Conservation (phyloP, 2,329 filamentous ascomycete species). For the Bipolaris gigantea region DNA sequence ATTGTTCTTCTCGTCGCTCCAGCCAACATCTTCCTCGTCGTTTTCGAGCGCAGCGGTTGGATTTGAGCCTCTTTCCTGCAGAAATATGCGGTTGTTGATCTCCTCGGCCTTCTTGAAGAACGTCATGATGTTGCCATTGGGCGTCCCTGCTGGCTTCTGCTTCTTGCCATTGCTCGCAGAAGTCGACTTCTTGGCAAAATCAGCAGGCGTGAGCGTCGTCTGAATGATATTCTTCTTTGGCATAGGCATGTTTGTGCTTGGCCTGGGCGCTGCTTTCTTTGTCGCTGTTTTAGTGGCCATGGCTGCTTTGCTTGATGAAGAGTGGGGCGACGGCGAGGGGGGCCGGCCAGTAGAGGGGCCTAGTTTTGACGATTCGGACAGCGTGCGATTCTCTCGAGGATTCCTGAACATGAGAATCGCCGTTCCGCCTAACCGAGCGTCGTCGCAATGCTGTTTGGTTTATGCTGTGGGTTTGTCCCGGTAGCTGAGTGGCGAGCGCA, state of each 20-base stretch:
- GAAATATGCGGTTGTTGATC: conserved; percentile 43
- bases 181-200: conserved; percentile 38
- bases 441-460: neutral
- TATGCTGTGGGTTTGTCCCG: neutral
- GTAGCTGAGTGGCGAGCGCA: conserved; percentile 3
- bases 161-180: conserved; percentile 41
- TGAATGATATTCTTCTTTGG: conserved; percentile 34
- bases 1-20: conserved; percentile 33
- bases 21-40: conserved; percentile 33
- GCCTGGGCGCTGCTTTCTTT: conserved; percentile 25
- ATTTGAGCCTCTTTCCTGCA: conserved; percentile 36
- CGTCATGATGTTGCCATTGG: conserved; percentile 56
- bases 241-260: conserved; percentile 13
- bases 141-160: conserved; percentile 43
- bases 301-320: conserved; percentile 15
- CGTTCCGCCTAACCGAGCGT: neutral
- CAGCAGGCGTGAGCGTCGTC: conserved; percentile 38
- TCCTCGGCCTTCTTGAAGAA: conserved; percentile 59
- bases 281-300: conserved; percentile 31
- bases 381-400: conserved; percentile 51
- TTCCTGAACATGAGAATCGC: conserved; percentile 56
- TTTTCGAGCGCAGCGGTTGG: conserved; percentile 24
- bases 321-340: conserved; percentile 56
- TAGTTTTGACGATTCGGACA: conserved; percentile 39
- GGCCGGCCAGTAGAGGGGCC: conserved; percentile 55